Percentiles rank a stretch among this genome's conserved stretches.
Conservation (phyloP, 1,284 basidiomycete genomes). For the Prillingera fragicola region DNA sequence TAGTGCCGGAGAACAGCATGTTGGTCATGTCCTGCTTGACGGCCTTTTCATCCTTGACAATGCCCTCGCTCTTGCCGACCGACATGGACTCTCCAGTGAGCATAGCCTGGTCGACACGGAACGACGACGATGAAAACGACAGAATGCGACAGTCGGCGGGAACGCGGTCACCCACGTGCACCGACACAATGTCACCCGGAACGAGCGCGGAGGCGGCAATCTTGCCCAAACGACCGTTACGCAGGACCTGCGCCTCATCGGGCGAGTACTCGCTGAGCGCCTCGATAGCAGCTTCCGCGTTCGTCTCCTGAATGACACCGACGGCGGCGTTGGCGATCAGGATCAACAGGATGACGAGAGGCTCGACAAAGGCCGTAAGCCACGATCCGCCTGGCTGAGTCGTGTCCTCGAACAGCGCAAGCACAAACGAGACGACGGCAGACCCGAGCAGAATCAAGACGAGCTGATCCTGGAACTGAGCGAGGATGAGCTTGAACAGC, state of each 20-base stretch:
- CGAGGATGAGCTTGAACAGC: constrained; percentile 85
- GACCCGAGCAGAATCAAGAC: constrained; percentile 89
- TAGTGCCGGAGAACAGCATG: constrained; percentile 90
- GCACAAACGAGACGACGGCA: constrained; percentile 80
- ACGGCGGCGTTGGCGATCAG: constrained; percentile 89
- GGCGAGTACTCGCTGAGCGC: constrained; percentile 91
- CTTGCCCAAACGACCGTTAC: constrained; percentile 63
- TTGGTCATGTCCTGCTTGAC: constrained; percentile 96
- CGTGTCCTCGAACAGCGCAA: constrained; percentile 77
- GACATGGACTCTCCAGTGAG: constrained; percentile 87
- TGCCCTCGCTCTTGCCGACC: constrained; percentile 68
- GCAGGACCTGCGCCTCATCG: constrained; percentile 85
- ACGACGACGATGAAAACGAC: constrained; percentile 74
- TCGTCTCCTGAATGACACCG: constrained; percentile 89
- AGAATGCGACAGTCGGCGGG: constrained; percentile 88
- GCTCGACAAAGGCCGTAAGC: constrained; percentile 79
- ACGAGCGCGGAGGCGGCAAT: constrained; percentile 82
- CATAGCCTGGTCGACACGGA: constrained; percentile 89
- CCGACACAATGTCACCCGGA: constrained; percentile 82
- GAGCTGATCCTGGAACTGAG: constrained; percentile 96
- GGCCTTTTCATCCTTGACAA: constrained; percentile 64
- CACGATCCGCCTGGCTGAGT: constrained; percentile 56
- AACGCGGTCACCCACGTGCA: constrained; percentile 88
- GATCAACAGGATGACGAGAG: constrained; percentile 85
- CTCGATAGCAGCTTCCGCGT: constrained; percentile 93